Evolutionary conservation across 208 protist genomes (phyloP), one percentile per base, ranked within the genome.

Genomic region (Trypanosoma cruzi): DNA sequence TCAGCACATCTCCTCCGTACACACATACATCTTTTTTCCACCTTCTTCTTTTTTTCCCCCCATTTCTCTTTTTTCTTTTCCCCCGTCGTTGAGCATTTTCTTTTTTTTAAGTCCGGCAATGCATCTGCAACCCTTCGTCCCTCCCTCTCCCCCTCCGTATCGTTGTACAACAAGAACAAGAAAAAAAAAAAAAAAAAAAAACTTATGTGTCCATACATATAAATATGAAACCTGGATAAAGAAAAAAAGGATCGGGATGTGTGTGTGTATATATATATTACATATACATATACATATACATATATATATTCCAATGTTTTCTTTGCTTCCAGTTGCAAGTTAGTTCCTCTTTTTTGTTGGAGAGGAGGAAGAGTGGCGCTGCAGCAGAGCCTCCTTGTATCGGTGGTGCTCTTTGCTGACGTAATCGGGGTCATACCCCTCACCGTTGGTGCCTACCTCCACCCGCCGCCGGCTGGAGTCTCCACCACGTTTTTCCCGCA

Each of bases 361-460:
- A 29, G 79, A 81, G 18, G 79, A 31, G 0, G 77, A 85, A 64
- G 68, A 76, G 53, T 81, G 73, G 62, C 82, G 82, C 55, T 63
- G 48, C 22, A 91, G 64, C 11, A 94, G 29, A 42, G 84, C 72
- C 54, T 93, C 81, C 55, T 80, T 84, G 86, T 88, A 94, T 49
- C 74, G 69, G 20, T 81, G 79, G 71, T 96, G 91, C 68, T 96
- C 91, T 10, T 75, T 67, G 70, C 77, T 87, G 73, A 96, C 70
- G 80, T 94, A 96, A 46, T 90, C 88, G 11, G 85, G 81, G 58
- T 96, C 81, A 71, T 91, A 92, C 63, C 69, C 77, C 29, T 78
- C 73, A 48, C 78, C 74, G 36, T 75, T 79, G 14, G 66, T 81
- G 24, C 64, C 61, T 7, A 77, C 71, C 56, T 68, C 71, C 44